phyloP scores from a whole-genome alignment of 805 yeast species.

The Ogataea pignaliae region DNA sequence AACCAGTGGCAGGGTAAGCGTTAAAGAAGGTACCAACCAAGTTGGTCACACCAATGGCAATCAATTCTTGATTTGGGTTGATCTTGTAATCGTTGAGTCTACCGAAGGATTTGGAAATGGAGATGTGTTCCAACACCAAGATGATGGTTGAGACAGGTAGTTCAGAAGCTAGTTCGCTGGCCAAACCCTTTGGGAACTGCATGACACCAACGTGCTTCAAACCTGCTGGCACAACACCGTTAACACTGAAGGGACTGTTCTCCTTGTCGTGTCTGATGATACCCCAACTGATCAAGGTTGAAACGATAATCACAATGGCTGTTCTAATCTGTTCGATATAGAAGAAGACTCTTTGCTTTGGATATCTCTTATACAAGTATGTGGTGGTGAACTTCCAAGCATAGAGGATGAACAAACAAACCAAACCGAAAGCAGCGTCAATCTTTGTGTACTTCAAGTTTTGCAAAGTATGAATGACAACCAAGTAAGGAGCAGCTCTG shows the following conservation, averaged over 20 bases:
- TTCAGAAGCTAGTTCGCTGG: conserved; percentile 62
- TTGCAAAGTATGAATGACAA: conserved; percentile 67
- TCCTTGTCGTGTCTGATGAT: conserved; percentile 45
- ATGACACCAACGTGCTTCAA: conserved; percentile 71
- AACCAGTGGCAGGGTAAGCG: conserved; percentile 95
- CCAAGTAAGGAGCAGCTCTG: conserved; percentile 62
- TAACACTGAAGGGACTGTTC: conserved; percentile 46
- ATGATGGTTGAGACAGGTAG: conserved; percentile 84
- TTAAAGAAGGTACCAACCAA: conserved; percentile 86
- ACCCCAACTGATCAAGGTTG: conserved; percentile 81
- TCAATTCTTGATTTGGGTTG: conserved; percentile 87
- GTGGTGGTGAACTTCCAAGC: conserved; percentile 64
- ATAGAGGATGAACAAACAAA: conserved; percentile 68
- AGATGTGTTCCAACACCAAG: conserved; percentile 84
- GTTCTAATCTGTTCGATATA: conserved; percentile 73
- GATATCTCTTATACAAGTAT: conserved; percentile 58
- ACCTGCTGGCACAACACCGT: conserved; percentile 83
- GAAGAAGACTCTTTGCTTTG: conserved; percentile 57
- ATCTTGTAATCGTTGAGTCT: conserved; percentile 87
- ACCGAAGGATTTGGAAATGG: conserved; percentile 91
- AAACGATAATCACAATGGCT: conserved; percentile 75
- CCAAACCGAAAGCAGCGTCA: conserved; percentile 88
- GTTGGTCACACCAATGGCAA: conserved; percentile 91
- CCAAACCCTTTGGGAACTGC: conserved; percentile 56
- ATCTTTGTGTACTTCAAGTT: conserved; percentile 61